Evolutionary conservation across 1,139 yeast genomes (phyloP), one percentile per base, ranked within the genome.

Genomic region (Saccharomycopsis crataegensis): DNA sequence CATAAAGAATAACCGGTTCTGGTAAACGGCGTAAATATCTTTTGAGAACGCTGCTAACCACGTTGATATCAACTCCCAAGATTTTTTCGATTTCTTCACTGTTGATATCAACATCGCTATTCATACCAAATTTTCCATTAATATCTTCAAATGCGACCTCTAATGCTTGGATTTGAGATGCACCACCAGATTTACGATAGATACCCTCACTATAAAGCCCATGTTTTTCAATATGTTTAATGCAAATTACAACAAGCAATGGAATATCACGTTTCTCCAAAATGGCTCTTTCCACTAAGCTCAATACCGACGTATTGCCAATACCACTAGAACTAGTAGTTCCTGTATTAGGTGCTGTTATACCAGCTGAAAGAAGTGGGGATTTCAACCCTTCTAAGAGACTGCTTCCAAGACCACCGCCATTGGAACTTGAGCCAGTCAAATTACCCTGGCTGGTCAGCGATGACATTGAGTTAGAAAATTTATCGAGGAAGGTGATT

Each of bases 201-300:
- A 93, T 78, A 6, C 99, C 99, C 68, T 91, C 98, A 44, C 53
- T 49, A 34, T 75, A 66, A 87, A 91, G 0, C 97, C 99, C 98
- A 91, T 91, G 60, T 81, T 78, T 63, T 82, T 75, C 73, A 90
- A 68, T 53, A 91, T 70, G 52, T 76, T 71, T 3, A 96, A 96
- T 42, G 69, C 97, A 89, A 55, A 82, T 75, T 11, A 83, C 73
- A 11, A 93, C 77, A 46, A 93, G 79, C 58, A 80, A 68, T 6
- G 99, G 99, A 8, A 89, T 76, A 3, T 66, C 60, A 28, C 77
- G 72, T 17, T 77, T 76, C 64, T 93, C 98, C 59, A 70, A 76
- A 16, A 70, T 71, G 8, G 87, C 75, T 54, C 91, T 72, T 51
- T 74, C 73, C 59, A 79, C 83, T 59, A 87, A 70, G 1, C 87